A percentile compares a stretch with the other conserved stretches of the same genome.
Evolutionary conservation across 2,329 filamentous ascomycete genomes (phyloP).

Genomic region (Cercospora sesami): DNA sequence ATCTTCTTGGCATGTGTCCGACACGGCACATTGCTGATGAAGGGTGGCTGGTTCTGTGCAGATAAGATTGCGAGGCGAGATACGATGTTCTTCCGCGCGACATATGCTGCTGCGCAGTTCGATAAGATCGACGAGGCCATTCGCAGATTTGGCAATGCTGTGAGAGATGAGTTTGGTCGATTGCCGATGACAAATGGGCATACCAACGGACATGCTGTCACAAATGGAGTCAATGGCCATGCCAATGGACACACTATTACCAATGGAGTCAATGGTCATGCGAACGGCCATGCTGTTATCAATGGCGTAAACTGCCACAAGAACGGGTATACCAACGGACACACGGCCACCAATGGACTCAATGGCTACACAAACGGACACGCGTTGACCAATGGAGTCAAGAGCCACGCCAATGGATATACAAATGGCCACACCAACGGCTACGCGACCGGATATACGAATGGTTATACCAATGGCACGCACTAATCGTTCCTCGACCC

Average conservation of each 20-base stretch:
- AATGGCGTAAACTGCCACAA: neutral
- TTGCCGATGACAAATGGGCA: conserved; percentile 6
- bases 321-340: neutral
- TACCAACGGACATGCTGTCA: conserved; percentile 3
- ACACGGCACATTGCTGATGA: conserved; percentile 74
- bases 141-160: conserved; percentile 68
- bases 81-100: conserved; percentile 84
- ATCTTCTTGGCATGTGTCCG: conserved; percentile 78
- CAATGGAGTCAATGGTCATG: conserved; percentile 5
- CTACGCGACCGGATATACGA: conserved; percentile 12
- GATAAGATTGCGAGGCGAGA: conserved; percentile 60
- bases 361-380: conserved; percentile 12
- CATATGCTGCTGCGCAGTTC: conserved; percentile 74
- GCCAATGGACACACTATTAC: conserved; percentile 1
- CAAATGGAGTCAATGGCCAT: conserved; percentile 6
- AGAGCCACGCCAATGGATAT: conserved; percentile 3
- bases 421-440: conserved; percentile 2
- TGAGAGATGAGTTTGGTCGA: conserved; percentile 60
- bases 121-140: conserved; percentile 54
- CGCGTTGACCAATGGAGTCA: conserved; percentile 7
- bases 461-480: conserved; percentile 11
- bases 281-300: neutral
- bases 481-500: neutral
- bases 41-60: conserved; percentile 89
- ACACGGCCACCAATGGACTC: neutral